A percentile compares a stretch with the other conserved stretches of the same genome.
Conservation (phyloP, 306 rosid species). For the Pachyrhizus erosus region DNA sequence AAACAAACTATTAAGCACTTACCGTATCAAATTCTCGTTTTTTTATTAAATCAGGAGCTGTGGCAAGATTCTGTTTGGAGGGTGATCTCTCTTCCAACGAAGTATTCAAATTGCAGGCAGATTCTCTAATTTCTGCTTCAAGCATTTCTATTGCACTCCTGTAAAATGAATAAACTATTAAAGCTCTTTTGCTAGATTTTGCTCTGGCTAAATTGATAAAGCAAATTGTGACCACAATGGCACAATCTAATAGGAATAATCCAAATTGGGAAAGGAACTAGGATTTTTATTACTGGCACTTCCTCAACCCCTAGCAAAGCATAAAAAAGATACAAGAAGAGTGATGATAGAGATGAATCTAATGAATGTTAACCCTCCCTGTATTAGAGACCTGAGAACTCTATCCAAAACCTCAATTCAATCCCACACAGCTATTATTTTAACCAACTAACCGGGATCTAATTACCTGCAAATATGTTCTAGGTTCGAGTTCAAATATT, state of each 20-base stretch:
- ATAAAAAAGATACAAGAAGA: not conserved
- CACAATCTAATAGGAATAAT: not conserved
- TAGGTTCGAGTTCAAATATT: not conserved
- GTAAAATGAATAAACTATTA: constrained; percentile 36
- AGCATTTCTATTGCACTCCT: constrained; percentile 88
- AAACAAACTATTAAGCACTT: constrained; percentile 40
- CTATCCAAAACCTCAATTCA: not conserved
- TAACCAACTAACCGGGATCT: not conserved
- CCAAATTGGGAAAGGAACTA: not conserved
- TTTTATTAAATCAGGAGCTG: constrained; percentile 43
- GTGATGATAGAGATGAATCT: not conserved
- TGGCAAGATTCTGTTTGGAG: constrained; percentile 45
- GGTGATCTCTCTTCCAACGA: constrained; percentile 51
- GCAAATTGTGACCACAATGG: not conserved
- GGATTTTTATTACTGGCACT: not conserved
- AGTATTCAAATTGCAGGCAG: constrained; percentile 43
- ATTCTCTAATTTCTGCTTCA: constrained; percentile 73
- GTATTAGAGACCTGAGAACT: not conserved
- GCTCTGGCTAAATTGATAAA: not conserved
- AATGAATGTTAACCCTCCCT: not conserved
- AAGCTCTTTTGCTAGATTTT: constrained; percentile 14
- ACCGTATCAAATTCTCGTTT: constrained; percentile 63
- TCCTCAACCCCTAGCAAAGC: not conserved
- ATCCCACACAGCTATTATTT: not conserved
- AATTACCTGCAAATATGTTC: not conserved